These are phyloP conservation scores for Obba rivulosa DNA, from an alignment of 768 basidiomycete genomes.

Conservation along the genomic window DNA sequence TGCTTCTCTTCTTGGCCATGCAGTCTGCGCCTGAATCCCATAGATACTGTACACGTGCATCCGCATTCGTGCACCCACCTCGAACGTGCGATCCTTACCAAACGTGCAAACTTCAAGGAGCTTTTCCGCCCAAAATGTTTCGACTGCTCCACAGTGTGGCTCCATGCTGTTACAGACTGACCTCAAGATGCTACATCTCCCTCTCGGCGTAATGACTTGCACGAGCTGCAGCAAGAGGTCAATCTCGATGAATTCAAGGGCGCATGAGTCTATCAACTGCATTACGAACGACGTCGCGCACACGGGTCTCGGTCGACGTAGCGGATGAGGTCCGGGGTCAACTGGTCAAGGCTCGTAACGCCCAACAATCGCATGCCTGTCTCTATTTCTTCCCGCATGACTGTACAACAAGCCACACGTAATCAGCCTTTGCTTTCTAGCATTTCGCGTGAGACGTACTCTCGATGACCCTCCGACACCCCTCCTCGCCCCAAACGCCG, in stretches of 20 bases:
- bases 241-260: too few relatives aligned
- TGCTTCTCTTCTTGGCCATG: too few relatives aligned
- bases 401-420: slow-evolving; percentile 12
- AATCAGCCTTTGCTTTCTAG: neutral
- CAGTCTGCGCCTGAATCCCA: neutral
- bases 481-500: slow-evolving; percentile 29
- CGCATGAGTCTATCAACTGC: too few relatives aligned
- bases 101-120: too few relatives aligned
- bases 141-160: too few relatives aligned
- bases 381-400: slow-evolving; percentile 36
- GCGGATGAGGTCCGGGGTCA: slow-evolving; percentile 33
- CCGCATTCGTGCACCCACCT: slow-evolving; percentile 1
- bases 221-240: too few relatives aligned
- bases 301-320: slow-evolving; percentile 12
- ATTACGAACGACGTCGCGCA: too few relatives aligned
- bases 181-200: too few relatives aligned
- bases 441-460: slow-evolving; percentile 13
- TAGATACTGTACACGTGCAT: slow-evolving; percentile 11
- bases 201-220: too few relatives aligned
- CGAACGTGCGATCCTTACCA: slow-evolving; percentile 12
- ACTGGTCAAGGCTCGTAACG: slow-evolving; percentile 31
- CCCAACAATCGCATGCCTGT: slow-evolving; percentile 37
- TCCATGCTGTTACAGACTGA: too few relatives aligned
- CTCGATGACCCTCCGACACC: slow-evolving; percentile 19
- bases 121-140: too few relatives aligned